Evolutionary conservation across 176 grass and related monocot genomes (phyloP).

Genomic region (Triticum urartu): DNA sequence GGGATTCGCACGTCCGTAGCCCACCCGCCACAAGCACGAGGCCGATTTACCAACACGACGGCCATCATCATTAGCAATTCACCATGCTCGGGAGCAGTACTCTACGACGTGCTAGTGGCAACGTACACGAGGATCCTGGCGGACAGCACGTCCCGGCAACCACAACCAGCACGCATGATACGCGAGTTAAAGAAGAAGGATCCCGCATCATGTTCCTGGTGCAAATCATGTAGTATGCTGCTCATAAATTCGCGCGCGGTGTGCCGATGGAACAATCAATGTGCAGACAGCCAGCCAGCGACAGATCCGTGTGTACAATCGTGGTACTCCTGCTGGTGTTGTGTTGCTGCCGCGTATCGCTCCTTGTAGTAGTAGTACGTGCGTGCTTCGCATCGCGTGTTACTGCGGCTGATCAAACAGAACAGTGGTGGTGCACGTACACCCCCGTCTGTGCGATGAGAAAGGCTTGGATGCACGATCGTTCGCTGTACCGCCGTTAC

Average conservation of each 20-base stretch:
- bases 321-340: not conserved
- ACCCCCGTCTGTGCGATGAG: not conserved
- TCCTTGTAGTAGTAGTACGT: no score
- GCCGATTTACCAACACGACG: not conserved
- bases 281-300: not conserved
- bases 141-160: conserved; percentile 13
- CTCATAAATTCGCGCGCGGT: not conserved
- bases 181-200: not conserved
- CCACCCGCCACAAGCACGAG: not conserved
- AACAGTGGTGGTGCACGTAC: not conserved
- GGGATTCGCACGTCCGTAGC: conserved; percentile 23
- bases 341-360: not conserved
- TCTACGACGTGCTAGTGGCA: not conserved
- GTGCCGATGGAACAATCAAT: conserved; percentile 13
- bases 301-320: not conserved
- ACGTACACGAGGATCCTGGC: not conserved
- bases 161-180: conserved; percentile 19
- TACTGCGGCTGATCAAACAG: not conserved
- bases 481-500: not conserved
- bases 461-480: not conserved
- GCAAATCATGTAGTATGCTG: not conserved
- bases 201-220: not conserved
- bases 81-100: not conserved
- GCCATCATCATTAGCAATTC: not conserved
- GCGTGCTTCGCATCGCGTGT: not conserved